Conservation (phyloP, 2,329 filamentous ascomycete genomes). For the Claviceps citrina region DNA sequence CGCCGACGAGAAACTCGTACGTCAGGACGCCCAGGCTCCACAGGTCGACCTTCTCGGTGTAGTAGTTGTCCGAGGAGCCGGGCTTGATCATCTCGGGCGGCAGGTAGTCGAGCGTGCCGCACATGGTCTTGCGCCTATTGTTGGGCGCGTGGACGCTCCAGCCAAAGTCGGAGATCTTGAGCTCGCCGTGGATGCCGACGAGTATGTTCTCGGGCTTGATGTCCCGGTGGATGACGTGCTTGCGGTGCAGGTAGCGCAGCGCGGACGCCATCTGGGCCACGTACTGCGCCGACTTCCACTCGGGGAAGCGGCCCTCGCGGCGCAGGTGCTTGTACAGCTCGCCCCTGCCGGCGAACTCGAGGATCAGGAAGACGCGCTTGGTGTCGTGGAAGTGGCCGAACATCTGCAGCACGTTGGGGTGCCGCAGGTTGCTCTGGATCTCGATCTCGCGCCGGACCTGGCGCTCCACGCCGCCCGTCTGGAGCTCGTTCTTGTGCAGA, state of each 20-base stretch:
- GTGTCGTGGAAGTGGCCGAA: conserved; percentile 60
- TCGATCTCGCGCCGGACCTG: conserved; percentile 59
- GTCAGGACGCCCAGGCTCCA: conserved; percentile 92
- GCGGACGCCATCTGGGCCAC: conserved; percentile 51
- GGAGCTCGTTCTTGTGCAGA: conserved; percentile 54
- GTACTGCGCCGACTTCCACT: conserved; percentile 55
- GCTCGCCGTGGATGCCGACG: conserved; percentile 79
- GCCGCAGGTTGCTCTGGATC: conserved; percentile 56
- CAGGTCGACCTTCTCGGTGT: conserved; percentile 88
- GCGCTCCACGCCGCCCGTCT: conserved; percentile 51
- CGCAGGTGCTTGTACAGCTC: conserved; percentile 59
- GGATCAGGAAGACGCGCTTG: conserved; percentile 56
- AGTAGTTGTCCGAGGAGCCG: conserved; percentile 68
- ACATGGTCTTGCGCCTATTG: conserved; percentile 86
- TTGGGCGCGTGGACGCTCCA: conserved; percentile 98
- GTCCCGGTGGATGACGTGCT: conserved; percentile 19
- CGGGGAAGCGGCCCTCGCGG: conserved; percentile 49
- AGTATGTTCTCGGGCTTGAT: conserved; percentile 23
- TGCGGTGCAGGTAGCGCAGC: conserved; percentile 16
- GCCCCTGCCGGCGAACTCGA: conserved; percentile 50
- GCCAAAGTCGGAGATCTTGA: conserved; percentile 96
- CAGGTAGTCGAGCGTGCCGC: conserved; percentile 91
- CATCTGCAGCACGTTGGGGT: conserved; percentile 47
- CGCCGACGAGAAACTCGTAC: conserved; percentile 90
- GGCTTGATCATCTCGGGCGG: conserved; percentile 94